A percentile compares a stretch with the other conserved stretches of the same genome.
These are phyloP conservation scores for Gaeumannomyces tritici DNA, from an alignment of 2,329 filamentous ascomycete genomes.

Conservation along the genomic window DNA sequence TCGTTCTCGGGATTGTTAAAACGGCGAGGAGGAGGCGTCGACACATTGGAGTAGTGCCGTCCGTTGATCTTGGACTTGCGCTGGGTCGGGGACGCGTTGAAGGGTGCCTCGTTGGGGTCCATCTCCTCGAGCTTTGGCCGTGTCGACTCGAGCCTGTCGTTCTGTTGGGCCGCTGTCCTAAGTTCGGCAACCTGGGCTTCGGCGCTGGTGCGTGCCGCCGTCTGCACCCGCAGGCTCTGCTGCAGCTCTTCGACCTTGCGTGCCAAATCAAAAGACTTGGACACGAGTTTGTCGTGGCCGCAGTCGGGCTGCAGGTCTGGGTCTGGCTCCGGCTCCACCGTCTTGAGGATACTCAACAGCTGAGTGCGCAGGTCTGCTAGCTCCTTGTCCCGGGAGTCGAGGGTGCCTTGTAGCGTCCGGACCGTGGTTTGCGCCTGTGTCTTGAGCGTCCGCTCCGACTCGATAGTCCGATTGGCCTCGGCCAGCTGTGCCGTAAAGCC, in stretches of 20 bases:
- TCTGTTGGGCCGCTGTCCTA: constrained; percentile 51
- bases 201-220: constrained; percentile 69
- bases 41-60: constrained; percentile 60
- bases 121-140: constrained; percentile 80
- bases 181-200: constrained; percentile 75
- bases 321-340: constrained; percentile 73
- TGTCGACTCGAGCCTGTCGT: constrained; percentile 46
- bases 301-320: constrained; percentile 50
- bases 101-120: constrained; percentile 69
- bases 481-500: constrained; percentile 73
- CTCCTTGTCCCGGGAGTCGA: constrained; percentile 75
- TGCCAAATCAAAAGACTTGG: constrained; percentile 72
- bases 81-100: constrained; percentile 63
- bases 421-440: constrained; percentile 79
- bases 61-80: constrained; percentile 43
- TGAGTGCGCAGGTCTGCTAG: constrained; percentile 71
- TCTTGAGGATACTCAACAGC: constrained; percentile 72
- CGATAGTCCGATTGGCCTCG: constrained; percentile 80
- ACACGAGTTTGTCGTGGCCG: constrained; percentile 53
- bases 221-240: constrained; percentile 74
- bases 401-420: constrained; percentile 65
- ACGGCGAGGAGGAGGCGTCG: constrained; percentile 64
- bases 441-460: constrained; percentile 80
- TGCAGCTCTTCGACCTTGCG: constrained; percentile 84
- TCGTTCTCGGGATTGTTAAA: constrained; percentile 48